Base-by-base conservation (phyloP, 2,329 filamentous ascomycete species). In the Boeremia lycopersici region DNA sequence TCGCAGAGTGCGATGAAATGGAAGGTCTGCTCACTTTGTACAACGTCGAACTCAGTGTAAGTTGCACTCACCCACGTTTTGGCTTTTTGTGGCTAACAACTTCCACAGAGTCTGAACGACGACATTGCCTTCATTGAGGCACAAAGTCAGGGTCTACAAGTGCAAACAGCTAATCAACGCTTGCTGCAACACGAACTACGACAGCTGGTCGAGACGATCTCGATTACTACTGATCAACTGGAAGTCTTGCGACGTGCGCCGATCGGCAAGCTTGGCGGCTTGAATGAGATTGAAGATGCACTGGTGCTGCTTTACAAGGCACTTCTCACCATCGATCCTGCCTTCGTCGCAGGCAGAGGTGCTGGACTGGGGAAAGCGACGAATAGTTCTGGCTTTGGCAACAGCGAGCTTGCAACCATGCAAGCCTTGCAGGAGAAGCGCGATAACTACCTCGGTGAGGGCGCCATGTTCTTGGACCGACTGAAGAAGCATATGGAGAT, bases 111-210 rank as follows among this genome's bases (percentile, higher is more conserved):
- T 43, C 82, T 99, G 28, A 92, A 93, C 52, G 93, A 98, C 44
- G 95, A 99, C 67, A 96, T 99, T 65, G 88, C 92, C 3, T 98
- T 96, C 72, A 98, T 99, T 61, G 95, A 99, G 78, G 92, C 95
- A 2, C 95, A 99, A 75, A 93, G 91, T 6, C 93, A 99, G 77
- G 95, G 95, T 79, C 80, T 99, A 41, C 95, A 99, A 69, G 93
- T 99, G 6, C 95, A 98, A 76, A 93, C 93, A 17, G 91, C 95
- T 35, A 99, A 99, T 67, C 95, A 99, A 73, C 96, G 96, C 74
- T 83, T 96, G 26, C 83, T 99, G 41, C 91, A 93, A 74, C 90
- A 88, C 59, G 95, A 99, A 74, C 83, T 99, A 1, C 87, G 96
- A 72, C 89, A 88, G 30, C 81, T 98, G n/a, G 83, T 99, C 23